Base-by-base conservation (phyloP, 1,284 basidiomycete genomes). In the Thecaphora frezii region DNA sequence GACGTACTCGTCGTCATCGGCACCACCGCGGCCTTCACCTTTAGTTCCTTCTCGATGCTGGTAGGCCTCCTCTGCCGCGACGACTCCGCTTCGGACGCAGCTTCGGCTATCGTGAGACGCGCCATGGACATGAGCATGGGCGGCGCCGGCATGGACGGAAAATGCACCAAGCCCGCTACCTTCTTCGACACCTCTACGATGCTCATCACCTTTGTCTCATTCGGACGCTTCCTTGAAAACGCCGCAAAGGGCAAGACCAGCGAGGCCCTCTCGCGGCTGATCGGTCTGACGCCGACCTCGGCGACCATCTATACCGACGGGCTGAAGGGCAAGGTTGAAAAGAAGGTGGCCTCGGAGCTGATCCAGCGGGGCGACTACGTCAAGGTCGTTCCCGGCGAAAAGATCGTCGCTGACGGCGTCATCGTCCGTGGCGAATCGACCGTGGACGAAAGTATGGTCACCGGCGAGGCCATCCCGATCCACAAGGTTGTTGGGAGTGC, bases 181-280 rank as follows among this genome's bases (percentile, higher is more conserved):
- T 98, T 97, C 82, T 98, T 98, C 81, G 96, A 99, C 81, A 98
- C 96, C 1, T 93, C 90, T 72, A 96, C 93, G 18, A 98, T 98
- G 96, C 83, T 99, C 54, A 90, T 99, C 84, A 92, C 89, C 80
- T 98, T 98, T 78, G 90, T 97, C 69, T 92, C 91, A 4, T 86
- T 98, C 26, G 96, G 94, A 1, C 87, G 96, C 38, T 97, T 89
- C 81, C 85, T 98, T 48, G 96, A 98, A 81, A 98, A 97, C 81
- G 85, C 88, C 46, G 96, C 96, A 38, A 98, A 98, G 80, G 94
- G 96, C 40, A 90, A 91, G 81, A 98, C 96, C 1, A 93, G 91
- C 51, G 92, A 93, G 0, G 96, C 96, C 1, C 84, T 99, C 23
- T 97, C 93, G 4, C 91, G 96, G 75, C 86, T 99, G 44, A 96